phyloP scores from a whole-genome alignment of 306 rosid genomes.

The Vigna unguiculata region DNA sequence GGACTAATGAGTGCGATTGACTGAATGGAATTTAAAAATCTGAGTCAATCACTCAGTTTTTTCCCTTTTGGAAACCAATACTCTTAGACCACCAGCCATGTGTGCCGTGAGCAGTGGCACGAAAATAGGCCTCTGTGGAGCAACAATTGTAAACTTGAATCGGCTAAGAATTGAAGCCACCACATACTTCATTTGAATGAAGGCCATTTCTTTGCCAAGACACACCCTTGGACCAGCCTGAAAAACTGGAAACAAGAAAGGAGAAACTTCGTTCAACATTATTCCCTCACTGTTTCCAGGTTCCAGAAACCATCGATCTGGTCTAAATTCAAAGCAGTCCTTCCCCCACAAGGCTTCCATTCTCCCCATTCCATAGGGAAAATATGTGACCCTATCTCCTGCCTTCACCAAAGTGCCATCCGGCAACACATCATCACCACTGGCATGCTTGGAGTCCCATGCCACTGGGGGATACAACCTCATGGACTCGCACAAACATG shows the following conservation, averaged over 20 bases:
- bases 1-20: constrained; percentile 20
- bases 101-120: constrained; percentile 90
- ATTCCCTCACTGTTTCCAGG: constrained; percentile 42
- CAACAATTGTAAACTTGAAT: constrained; percentile 58
- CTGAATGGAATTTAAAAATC: constrained; percentile 22
- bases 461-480: constrained; percentile 89
- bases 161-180: constrained; percentile 66
- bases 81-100: constrained; percentile 88
- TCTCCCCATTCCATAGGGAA: constrained; percentile 96
- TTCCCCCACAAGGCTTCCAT: constrained; percentile 86
- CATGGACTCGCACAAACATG: constrained; percentile 85
- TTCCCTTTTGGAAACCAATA: constrained; percentile 60
- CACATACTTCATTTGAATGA: constrained; percentile 78
- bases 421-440: constrained; percentile 64
- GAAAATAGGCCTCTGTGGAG: constrained; percentile 60
- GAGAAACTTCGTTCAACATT: constrained; percentile 55
- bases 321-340: constrained; percentile 74
- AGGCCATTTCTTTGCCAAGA: constrained; percentile 91
- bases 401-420: constrained; percentile 65
- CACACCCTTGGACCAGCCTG: constrained; percentile 97
- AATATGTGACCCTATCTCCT: constrained; percentile 90
- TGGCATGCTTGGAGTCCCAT: constrained; percentile 94
- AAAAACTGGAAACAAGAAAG: constrained; percentile 73
- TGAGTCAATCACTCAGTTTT: constrained; percentile 24
- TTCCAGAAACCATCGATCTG: constrained; percentile 76